phyloP scores from a whole-genome alignment of 768 basidiomycete species.

The Termitomyces sp. region DNA sequence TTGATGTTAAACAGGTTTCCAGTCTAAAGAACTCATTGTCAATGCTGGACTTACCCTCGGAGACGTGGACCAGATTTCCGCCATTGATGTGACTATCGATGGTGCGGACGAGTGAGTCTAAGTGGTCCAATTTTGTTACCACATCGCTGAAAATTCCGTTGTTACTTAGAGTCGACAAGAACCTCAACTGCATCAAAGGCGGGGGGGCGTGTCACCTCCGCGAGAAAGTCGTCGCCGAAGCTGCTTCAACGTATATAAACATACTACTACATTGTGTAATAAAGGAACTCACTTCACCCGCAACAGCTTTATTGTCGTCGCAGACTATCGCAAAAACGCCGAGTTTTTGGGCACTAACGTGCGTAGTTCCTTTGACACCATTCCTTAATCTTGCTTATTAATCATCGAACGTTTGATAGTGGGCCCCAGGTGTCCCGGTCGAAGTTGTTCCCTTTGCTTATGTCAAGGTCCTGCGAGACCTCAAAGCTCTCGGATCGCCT shows the following conservation, averaged over 20 bases:
- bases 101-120: conserved; percentile 89
- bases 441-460: conserved; percentile 98
- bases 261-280: not conserved
- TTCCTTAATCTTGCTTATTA: not conserved
- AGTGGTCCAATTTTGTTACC: not conserved
- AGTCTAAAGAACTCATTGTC: conserved; percentile 94
- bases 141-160: not conserved
- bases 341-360: conserved; percentile 79
- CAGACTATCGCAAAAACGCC: conserved; percentile 95
- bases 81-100: conserved; percentile 95
- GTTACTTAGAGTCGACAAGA: conserved; percentile 73
- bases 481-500: conserved; percentile 60
- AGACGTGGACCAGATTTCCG: conserved; percentile 85
- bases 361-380: conserved; percentile 25
- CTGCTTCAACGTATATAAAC: conserved; percentile 70
- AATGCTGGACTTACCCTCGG: conserved; percentile 72
- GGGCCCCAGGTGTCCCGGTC: conserved; percentile 85
- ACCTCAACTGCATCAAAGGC: conserved; percentile 93
- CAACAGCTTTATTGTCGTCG: conserved; percentile 80
- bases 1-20: conserved; percentile 60
- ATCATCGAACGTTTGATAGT: conserved; percentile 43
- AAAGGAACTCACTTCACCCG: not conserved
- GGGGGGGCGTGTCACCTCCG: conserved; percentile 96
- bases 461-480: conserved; percentile 75
- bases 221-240: conserved; percentile 97